Conservation (phyloP, 2,329 filamentous ascomycete genomes). For the Nannizzia gypsea region DNA sequence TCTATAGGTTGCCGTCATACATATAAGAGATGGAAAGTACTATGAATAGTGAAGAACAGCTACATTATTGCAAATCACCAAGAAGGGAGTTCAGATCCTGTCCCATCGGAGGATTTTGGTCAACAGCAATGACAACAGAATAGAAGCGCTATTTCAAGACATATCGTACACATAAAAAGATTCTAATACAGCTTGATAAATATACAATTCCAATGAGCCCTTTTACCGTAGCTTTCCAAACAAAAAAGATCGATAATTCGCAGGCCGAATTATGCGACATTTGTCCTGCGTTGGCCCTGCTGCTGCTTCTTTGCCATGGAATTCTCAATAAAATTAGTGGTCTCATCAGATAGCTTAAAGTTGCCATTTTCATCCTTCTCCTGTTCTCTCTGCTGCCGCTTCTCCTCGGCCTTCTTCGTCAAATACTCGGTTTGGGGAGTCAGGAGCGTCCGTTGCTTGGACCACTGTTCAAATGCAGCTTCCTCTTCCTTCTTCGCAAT, state of each 20-base stretch:
- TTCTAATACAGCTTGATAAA: conserved; percentile 1
- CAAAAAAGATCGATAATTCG: neutral
- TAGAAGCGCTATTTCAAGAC: neutral
- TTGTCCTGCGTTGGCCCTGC: conserved; percentile 1
- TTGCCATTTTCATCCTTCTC: conserved; percentile 29
- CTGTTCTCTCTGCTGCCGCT: conserved; percentile 25
- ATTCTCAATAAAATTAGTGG: conserved; percentile 26
- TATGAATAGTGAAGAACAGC: neutral
- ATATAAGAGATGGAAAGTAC: neutral
- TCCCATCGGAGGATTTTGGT: neutral
- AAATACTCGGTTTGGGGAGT: conserved; percentile 37
- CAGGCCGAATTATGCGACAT: neutral
- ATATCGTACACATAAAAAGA: conserved; percentile 4
- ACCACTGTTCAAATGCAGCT: conserved; percentile 39
- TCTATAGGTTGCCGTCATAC: neutral
- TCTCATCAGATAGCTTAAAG: conserved; percentile 23
- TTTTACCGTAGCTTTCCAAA: neutral
- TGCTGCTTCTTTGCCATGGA: conserved; percentile 21
- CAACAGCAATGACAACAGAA: neutral
- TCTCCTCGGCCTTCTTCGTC: conserved; percentile 27
- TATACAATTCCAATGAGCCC: neutral
- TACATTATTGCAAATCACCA: neutral
- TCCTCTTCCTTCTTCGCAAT: conserved; percentile 52
- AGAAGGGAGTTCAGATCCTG: neutral
- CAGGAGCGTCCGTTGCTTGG: conserved; percentile 35